These are phyloP conservation scores for Trichoderma sp. DNA, from an alignment of 2,329 filamentous ascomycete genomes.

Conservation along the genomic window DNA sequence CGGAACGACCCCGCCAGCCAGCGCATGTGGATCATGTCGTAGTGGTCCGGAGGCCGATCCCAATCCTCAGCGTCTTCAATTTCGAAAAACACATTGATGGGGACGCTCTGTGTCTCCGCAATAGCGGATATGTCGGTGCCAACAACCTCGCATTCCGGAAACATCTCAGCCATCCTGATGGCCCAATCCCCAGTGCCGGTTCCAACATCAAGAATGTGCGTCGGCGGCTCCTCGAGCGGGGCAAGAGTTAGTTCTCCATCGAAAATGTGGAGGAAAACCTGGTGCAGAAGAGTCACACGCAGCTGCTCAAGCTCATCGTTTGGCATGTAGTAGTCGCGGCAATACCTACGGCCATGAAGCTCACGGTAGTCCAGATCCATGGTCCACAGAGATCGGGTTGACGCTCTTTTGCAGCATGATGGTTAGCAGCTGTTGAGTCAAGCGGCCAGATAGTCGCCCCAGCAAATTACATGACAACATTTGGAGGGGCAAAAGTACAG, in stretches of 20 bases:
- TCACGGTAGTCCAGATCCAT: conserved; percentile 53
- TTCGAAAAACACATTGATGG: conserved; percentile 58
- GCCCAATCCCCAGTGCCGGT: conserved; percentile 55
- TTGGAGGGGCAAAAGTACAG: not conserved
- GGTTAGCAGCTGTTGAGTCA: not conserved
- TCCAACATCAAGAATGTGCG: conserved; percentile 53
- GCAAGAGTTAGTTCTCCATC: conserved; percentile 45
- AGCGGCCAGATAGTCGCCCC: not conserved
- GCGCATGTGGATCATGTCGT: conserved; percentile 57
- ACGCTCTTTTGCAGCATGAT: conserved; percentile 31
- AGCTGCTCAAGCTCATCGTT: conserved; percentile 65
- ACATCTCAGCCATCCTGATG: conserved; percentile 52
- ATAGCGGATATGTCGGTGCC: conserved; percentile 59
- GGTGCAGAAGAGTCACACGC: conserved; percentile 58
- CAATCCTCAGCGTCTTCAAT: conserved; percentile 60
- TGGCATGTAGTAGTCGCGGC: conserved; percentile 61
- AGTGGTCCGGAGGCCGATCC: conserved; percentile 50
- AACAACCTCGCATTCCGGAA: conserved; percentile 53
- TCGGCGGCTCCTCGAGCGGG: conserved; percentile 37
- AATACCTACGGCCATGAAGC: conserved; percentile 62
- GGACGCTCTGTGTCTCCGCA: conserved; percentile 51
- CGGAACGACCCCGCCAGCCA: conserved; percentile 54
- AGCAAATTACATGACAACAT: not conserved
- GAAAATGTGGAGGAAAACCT: conserved; percentile 56
- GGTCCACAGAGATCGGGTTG: conserved; percentile 48